Base-by-base conservation (phyloP, 306 rosid species). In the Trifolium dubium region DNA sequence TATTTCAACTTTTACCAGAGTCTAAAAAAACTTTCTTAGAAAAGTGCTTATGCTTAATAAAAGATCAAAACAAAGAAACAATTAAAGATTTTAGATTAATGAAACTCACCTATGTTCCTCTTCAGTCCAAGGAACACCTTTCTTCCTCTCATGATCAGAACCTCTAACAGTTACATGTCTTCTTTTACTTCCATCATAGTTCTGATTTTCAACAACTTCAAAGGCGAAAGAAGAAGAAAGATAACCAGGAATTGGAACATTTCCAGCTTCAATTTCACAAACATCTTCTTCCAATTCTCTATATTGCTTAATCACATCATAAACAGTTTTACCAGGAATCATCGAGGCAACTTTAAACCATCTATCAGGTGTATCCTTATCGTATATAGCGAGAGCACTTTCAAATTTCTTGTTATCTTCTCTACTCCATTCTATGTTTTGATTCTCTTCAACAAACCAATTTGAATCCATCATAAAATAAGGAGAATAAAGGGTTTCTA, bases 371-470 rank as follows among this genome's bases (percentile, higher is more conserved):
- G 91, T 88, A 66, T 88, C 90, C 84, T 91, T 84, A 18, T 91
- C 97, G 18, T 34, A 88, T 31, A 89, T 80, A 19, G 98, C 98
- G 17, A 93, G 94, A 29, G 98, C 98, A 18, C 92, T 91, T 78
- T 93, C 98, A 67, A 93, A 93, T 73, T 8, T 60, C 87, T 93
- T 93, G 80, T 93, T 93, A 88, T 93, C 97, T 71, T 93, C 97
- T 78, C 35, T 89, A 18, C 86, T 91, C 98, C 98, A 93, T 67
- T 91, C 90, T 40, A 87, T 77, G 82, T 59, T 74, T 23, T 74
- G 67, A 73, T 79, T 86, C 74, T 80, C 86, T 67, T 82, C 83
- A 29, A 80, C 43, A 66, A 83, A 68, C 94, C 89, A 82, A 53
- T 73, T 71, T 37, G 92, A 76, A 44, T 60, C 86, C 47, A 86